Conservation (phyloP, 1,284 basidiomycete genomes). For the Kalmanozyma brasiliensis region DNA sequence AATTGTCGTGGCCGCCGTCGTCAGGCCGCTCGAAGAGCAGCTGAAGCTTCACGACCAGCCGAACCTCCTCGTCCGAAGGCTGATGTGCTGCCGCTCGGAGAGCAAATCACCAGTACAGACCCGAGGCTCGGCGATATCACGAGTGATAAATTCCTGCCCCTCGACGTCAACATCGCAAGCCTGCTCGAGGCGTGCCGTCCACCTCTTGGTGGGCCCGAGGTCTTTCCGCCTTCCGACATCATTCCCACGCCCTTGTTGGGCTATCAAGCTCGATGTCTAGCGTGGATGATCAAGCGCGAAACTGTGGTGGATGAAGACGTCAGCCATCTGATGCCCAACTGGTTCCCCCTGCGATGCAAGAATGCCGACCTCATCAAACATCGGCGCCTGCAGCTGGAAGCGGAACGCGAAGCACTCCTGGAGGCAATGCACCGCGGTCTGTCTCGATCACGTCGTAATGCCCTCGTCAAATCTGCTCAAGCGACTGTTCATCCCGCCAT, state of each 20-base stretch:
- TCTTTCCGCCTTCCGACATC: slow-evolving; percentile 32
- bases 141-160: slow-evolving; percentile 25
- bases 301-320: slow-evolving; percentile 35
- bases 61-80: slow-evolving; percentile 13
- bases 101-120: slow-evolving; percentile 18
- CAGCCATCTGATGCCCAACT: slow-evolving; percentile 34
- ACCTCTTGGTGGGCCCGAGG: slow-evolving; percentile 20
- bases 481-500: too few species aligned
- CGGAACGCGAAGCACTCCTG: slow-evolving; percentile 23
- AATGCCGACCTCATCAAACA: slow-evolving; percentile 7
- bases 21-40: neutral
- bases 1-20: neutral
- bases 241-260: slow-evolving; percentile 37
- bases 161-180: slow-evolving; percentile 43
- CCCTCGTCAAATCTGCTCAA: slow-evolving; percentile 24
- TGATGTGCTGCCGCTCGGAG: slow-evolving; percentile 12
- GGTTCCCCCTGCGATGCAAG: slow-evolving; percentile 42
- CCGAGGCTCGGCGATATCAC: slow-evolving; percentile 27
- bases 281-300: slow-evolving; percentile 48
- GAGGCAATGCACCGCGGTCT: slow-evolving; percentile 26
- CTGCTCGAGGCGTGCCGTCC: slow-evolving; percentile 49
- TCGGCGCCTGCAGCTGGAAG: slow-evolving; percentile 30
- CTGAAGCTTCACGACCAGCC: neutral
- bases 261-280: slow-evolving; percentile 47
- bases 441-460: slow-evolving; percentile 24